Conservation (phyloP, 2,329 filamentous ascomycete genomes). For the Cercospora zeina region DNA sequence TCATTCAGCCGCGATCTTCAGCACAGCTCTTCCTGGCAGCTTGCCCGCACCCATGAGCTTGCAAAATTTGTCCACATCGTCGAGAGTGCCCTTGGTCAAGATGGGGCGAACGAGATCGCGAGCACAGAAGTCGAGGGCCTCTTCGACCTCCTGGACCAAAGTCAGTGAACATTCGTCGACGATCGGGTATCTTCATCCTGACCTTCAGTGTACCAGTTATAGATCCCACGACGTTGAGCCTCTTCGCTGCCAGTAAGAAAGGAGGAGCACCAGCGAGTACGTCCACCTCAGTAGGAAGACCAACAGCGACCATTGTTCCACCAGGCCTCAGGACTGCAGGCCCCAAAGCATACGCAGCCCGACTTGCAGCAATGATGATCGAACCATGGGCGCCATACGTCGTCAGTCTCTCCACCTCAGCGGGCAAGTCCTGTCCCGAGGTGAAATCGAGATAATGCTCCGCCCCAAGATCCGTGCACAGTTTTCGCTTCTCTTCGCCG, state of each 20-base stretch:
- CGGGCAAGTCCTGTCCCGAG: constrained; percentile 39
- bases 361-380: constrained; percentile 41
- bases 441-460: constrained; percentile 45
- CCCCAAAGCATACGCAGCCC: constrained; percentile 42
- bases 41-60: constrained; percentile 45
- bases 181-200: neutral
- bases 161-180: neutral
- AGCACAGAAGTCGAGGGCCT: constrained; percentile 49
- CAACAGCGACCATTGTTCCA: constrained; percentile 44
- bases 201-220: constrained; percentile 47
- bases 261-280: constrained; percentile 45
- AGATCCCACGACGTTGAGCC: constrained; percentile 47
- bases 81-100: constrained; percentile 43
- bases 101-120: constrained; percentile 47
- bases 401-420: constrained; percentile 42
- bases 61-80: constrained; percentile 45
- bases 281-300: constrained; percentile 39
- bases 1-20: constrained; percentile 40
- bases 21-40: constrained; percentile 46
- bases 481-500: constrained; percentile 41
- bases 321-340: constrained; percentile 40
- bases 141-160: constrained; percentile 44
- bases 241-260: constrained; percentile 44
- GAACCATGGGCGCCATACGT: constrained; percentile 44
- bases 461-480: constrained; percentile 44